Evolutionary conservation across 495 filamentous ascomycete species (phyloP), one percentile per base, ranked within the genome.

Genomic region (Neurospora sublineolata): DNA sequence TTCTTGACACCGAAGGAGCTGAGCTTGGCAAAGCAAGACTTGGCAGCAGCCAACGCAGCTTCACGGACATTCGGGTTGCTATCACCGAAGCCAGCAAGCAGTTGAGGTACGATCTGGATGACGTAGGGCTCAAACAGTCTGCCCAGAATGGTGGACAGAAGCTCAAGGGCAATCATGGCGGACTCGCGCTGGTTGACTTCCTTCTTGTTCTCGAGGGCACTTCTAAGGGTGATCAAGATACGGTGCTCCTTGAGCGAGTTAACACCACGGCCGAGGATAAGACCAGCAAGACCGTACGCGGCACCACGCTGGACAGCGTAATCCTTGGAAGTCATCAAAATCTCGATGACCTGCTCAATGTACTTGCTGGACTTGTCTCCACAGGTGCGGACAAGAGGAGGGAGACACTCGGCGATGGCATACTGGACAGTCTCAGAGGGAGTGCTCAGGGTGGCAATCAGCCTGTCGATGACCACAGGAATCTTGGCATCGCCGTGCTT

Each of bases 351-450:
- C 71, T 91, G 86, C 71, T 94, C 88, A 38, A 96, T 87, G 77
- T 97, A 97, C 44, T 89, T 89, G 38, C 89, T 85, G 1, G 89
- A 87, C 73, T 93, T 89, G 41, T 92, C 86, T n/a, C 86, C 87
- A 69, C 90, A 93, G 3, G 92, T 89, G 68, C 90, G 89, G 68
- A 98, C 89, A 6, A 99, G 84, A 0, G 95, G 94, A 6, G 96
- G 95, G 18, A 99, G 84, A 77, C 95, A 99, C 73, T 93, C 92
- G 7, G 95, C 93, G 16, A 97, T 93, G 30, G 95, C 95, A 76
- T 95, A 97, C 79, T 99, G 95, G 4, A 99, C 95, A 10, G 91
- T 91, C 78, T 99, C 95, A 4, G 94, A 97, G n/a, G 95, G 95
- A 10, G 94, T 98, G 76, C 90, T 92, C 37, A 99, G 85, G 7